Evolutionary conservation across 768 basidiomycete species (phyloP).

Genomic region (Dictyophora rubrovolvata): DNA sequence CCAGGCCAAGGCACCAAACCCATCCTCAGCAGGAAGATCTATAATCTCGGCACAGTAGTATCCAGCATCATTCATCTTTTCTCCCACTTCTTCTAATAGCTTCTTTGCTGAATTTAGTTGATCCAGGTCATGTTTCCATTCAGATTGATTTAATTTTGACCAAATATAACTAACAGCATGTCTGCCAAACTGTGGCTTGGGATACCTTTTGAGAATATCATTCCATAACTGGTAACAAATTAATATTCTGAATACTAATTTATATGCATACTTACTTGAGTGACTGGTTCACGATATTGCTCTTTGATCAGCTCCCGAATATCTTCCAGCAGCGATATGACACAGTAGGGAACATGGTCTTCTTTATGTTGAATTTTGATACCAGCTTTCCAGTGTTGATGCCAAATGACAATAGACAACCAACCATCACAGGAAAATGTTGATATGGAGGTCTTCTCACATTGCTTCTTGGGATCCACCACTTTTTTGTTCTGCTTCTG

Average conservation of each 20-base stretch:
- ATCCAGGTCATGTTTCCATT: slow-evolving; percentile 7
- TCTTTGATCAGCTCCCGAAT: not conserved
- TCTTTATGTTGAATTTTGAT: not conserved
- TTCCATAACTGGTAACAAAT: slow-evolving; percentile 4
- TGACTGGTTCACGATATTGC: not conserved
- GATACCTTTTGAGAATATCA: slow-evolving; percentile 2
- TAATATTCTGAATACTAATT: not conserved
- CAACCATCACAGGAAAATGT: slow-evolving; percentile 6
- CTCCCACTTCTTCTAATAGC: not conserved
- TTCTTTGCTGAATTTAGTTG: slow-evolving; percentile 2
- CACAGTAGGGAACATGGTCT: not conserved
- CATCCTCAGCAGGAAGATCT: not conserved
- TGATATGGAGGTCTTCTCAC: slow-evolving; percentile 9
- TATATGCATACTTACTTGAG: slow-evolving; percentile 2
- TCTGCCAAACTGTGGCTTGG: not conserved
- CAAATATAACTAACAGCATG: not conserved
- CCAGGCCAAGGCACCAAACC: slow-evolving; percentile 6
- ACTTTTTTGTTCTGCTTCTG: slow-evolving; percentile 4
- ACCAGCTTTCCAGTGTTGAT: not conserved
- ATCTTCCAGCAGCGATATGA: not conserved
- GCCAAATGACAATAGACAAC: not conserved
- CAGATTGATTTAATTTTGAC: not conserved
- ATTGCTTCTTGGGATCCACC: slow-evolving; percentile 3
- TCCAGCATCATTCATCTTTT: not conserved
- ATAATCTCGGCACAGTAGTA: not conserved